Percentiles rank a stretch among this genome's conserved stretches.
Conservation (phyloP, 1,139 yeast genomes). For the Candida smagusa region DNA sequence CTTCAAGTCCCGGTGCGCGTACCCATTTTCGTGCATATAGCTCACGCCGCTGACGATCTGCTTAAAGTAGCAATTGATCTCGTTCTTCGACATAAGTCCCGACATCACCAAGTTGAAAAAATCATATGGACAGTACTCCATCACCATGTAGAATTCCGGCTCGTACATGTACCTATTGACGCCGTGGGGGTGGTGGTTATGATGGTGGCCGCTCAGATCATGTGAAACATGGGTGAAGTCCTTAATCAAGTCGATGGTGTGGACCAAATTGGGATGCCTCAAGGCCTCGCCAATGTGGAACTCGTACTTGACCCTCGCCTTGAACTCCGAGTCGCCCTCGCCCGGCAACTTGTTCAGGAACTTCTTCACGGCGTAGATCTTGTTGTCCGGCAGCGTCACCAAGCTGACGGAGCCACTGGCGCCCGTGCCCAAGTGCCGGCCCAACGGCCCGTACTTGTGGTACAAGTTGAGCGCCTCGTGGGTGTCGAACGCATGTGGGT, state of each 20-base stretch:
- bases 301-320: conserved; percentile 63
- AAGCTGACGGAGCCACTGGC: conserved; percentile 75
- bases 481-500: conserved; percentile 1
- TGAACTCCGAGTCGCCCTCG: conserved; percentile 56
- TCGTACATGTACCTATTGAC: conserved; percentile 21
- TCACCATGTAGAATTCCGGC: conserved; percentile 54
- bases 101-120: conserved; percentile 77
- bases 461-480: conserved; percentile 12
- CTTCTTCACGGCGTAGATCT: conserved; percentile 66
- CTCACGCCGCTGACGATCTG: conserved; percentile 62
- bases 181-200: conserved; percentile 4
- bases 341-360: conserved; percentile 52
- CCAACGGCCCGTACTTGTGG: conserved; percentile 56
- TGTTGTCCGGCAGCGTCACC: conserved; percentile 45
- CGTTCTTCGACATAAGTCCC: conserved; percentile 57
- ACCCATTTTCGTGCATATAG: conserved; percentile 62
- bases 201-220: conserved; percentile 1
- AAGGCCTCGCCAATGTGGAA: conserved; percentile 61
- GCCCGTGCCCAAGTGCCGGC: conserved; percentile 64
- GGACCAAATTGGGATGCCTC: conserved; percentile 60
- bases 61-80: conserved; percentile 64
- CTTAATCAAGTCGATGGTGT: conserved; percentile 60
- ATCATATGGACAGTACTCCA: conserved; percentile 76
- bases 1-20: conserved; percentile 76
- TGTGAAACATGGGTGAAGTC: conserved; percentile 20